phyloP scores from a whole-genome alignment of 768 basidiomycete genomes.

The Podaxis rugospora region DNA sequence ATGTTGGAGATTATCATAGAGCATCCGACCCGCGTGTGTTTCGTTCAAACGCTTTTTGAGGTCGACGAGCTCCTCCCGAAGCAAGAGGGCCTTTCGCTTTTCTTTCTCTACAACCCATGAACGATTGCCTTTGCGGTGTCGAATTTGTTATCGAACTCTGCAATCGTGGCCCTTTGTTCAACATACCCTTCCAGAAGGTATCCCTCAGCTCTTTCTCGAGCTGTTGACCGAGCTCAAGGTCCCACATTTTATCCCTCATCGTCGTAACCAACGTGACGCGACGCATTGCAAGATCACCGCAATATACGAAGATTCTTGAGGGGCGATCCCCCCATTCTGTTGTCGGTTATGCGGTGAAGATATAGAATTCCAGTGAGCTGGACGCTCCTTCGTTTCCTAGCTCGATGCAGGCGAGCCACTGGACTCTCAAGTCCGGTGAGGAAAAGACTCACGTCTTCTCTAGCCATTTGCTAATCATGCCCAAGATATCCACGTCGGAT shows the following conservation, averaged over 20 bases:
- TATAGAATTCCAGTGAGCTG: constrained; percentile 17
- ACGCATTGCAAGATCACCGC: constrained; percentile 43
- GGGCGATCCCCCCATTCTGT: constrained; percentile 45
- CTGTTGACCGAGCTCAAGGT: neutral
- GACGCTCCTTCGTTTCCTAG: constrained; percentile 16
- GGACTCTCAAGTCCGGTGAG: neutral
- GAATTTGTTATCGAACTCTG: too few species aligned
- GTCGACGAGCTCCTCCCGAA: constrained; percentile 9
- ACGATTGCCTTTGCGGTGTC: neutral
- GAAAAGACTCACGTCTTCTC: constrained; percentile 8
- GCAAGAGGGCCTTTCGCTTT: neutral
- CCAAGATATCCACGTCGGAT: constrained; percentile 6
- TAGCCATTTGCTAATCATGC: constrained; percentile 9
- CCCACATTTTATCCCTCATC: constrained; percentile 42
- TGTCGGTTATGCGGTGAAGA: constrained; percentile 12
- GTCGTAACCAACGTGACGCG: constrained; percentile 52
- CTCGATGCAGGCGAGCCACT: neutral
- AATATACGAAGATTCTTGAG: constrained; percentile 49
- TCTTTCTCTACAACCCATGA: neutral
- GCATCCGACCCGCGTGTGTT: constrained; percentile 3
- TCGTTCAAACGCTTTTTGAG: neutral
- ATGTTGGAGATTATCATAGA: neutral
- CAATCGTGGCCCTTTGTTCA: constrained; percentile 9
- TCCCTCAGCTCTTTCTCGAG: constrained; percentile 14
- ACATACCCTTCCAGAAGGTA: constrained; percentile 15